Percentiles rank a stretch among this genome's conserved stretches.
phyloP scores from a whole-genome alignment of 1,139 yeast genomes.

The Taiozyma sp. region DNA sequence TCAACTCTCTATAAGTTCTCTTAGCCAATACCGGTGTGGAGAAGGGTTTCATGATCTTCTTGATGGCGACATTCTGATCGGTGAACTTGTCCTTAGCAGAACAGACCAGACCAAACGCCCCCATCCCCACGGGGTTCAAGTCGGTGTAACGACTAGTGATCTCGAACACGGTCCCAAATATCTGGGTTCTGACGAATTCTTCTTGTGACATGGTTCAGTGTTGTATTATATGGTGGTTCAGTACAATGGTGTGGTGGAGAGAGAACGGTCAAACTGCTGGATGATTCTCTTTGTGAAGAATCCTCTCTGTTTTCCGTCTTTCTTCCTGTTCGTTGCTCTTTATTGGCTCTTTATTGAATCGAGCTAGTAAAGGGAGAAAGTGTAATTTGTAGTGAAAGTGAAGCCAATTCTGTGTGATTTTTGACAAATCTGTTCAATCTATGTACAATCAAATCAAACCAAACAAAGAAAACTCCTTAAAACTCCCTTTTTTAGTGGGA shows the following conservation, averaged over 20 bases:
- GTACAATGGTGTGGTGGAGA: no score
- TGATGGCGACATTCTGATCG: constrained; percentile 91
- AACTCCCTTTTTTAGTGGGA: no score
- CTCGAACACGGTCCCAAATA: constrained; percentile 85
- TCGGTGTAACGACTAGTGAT: constrained; percentile 89
- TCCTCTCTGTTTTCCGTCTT: no score
- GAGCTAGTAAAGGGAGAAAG: no score
- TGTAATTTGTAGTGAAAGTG: no score
- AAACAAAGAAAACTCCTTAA: not conserved
- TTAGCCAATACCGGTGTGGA: constrained; percentile 92
- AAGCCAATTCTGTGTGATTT: no score
- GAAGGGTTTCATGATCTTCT: constrained; percentile 96
- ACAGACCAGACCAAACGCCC: constrained; percentile 97
- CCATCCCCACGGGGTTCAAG: constrained; percentile 98
- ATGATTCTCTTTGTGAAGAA: no score
- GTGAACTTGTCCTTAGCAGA: constrained; percentile 92
- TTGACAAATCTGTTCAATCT: no score
- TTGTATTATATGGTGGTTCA: not conserved
- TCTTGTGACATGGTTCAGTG: constrained; percentile 31
- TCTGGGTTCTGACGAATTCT: constrained; percentile 43
- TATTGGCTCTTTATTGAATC: no score
- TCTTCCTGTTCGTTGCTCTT: no score
- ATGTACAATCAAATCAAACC: no score
- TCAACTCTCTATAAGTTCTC: constrained; percentile 92
- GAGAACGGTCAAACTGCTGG: no score